Base-by-base conservation (phyloP, 257 asterid genomes). In the Phtheirospermum japonicum region DNA sequence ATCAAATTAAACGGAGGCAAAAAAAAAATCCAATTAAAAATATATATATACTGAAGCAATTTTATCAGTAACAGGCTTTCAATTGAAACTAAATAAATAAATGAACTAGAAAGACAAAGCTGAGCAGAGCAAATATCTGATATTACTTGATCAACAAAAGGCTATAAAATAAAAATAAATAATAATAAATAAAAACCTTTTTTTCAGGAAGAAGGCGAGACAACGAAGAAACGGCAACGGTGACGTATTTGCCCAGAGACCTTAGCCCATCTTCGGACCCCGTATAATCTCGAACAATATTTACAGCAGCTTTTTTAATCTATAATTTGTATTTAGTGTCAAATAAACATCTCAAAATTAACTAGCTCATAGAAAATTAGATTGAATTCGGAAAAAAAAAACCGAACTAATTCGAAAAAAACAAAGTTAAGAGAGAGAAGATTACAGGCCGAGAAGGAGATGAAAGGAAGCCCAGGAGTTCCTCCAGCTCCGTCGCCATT, bases 401-500 rank as follows among this genome's bases (percentile, higher is more conserved):
- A 40, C 4, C 4, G 20, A 46, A 46, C 50, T 13, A 43, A 46
- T 17, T 16, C 23, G 53, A 46, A 6, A 10, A 12, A 13, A 16
- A 1, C 9, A 11, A 26, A 65, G 19, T 28, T 17, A 45, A 60
- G 28, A 36, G 4, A 32, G 51, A 42, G 12, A 16, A 28, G 23
- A 13, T 75, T 76, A 92, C 99, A 20, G 85, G 88, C 8, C 83
- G 89, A 67, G 96, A 85, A 60, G 95, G 89, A 57, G 90, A 75
- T 4, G 95, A 74, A 53, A 89, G 97, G 67, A 92, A 92, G 64
- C 67, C 93, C 60, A 89, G 53, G 68, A 92, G 89, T 75, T 92
- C 97, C 76, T 92, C 95, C 64, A 89, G 80, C 83, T 92, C 97
- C 63, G 95, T 86, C 75, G 97, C 94, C 99, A 89, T 92, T 54